These are phyloP conservation scores for Ailanthus altissimus DNA, from an alignment of 345 rosid genomes.

Conservation along the genomic window DNA sequence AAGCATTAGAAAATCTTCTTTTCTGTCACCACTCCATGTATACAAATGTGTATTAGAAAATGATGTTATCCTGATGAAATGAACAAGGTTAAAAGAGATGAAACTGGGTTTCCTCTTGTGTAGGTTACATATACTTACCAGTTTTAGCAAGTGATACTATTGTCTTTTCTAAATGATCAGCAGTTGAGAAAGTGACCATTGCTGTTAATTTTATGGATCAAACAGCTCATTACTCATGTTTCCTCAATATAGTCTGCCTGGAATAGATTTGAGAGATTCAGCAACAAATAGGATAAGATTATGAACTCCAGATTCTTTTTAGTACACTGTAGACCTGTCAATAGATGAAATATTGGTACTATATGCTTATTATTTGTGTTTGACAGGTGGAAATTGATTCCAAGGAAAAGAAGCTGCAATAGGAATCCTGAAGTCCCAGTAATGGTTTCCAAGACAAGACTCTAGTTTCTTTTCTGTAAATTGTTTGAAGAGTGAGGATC, in stretches of 20 bases:
- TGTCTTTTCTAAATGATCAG: no score
- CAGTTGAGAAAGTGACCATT: no score
- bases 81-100: background rate
- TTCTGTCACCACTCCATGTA: no score
- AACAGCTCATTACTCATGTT: background rate
- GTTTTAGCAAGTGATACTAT: background rate
- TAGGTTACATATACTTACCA: background rate
- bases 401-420: background rate
- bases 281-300: background rate
- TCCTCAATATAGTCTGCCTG: background rate
- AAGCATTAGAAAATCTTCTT: no score
- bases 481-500: no score
- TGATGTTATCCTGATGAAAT: no score
- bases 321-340: background rate
- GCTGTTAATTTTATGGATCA: background rate
- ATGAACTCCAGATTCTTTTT: background rate
- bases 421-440: no score
- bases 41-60: no score
- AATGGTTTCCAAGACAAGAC: no score
- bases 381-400: constrained; percentile 1
- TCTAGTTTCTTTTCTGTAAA: no score
- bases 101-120: no score
- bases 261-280: background rate
- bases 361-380: background rate
- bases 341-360: background rate